Evolutionary conservation across 1,284 basidiomycete species (phyloP), one percentile per base, ranked within the genome.

Genomic region (Cutaneotrichosporon cyanovorans): DNA sequence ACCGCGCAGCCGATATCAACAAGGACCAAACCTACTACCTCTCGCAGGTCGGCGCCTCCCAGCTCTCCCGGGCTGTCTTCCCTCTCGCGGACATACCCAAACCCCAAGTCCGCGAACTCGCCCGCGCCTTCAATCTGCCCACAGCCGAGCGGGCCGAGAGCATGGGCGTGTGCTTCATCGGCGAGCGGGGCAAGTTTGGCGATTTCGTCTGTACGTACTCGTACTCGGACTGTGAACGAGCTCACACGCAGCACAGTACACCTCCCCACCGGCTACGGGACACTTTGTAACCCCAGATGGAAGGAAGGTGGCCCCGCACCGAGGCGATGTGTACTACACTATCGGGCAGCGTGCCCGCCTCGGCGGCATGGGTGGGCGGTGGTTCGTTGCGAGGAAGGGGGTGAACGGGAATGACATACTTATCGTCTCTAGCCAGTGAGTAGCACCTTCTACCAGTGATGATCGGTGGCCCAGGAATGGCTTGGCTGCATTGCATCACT

Each of bases 11-110:
- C n/a, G 87, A 92, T 60, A 57, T 58, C 39, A 71, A 66, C 7
- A 97, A 97, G 69, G 93, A 97, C 69, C 92, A 98, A 69, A 85
- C 88, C 0, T 97, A 93, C 65, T 98, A 91, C 66, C 78, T 98
- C 1, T 85, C 89, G 1, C 82, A 84, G 1, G 80, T 91, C 23
- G 73, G 80, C 0, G 80, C 88, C 62, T 46, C 59, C 0, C 77
- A 82, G 46, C 77, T 93, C 43, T 36, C 16, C 0, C 75, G 84
- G 55, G 77, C 88, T 0, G 66, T 92, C 2, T 93, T 97, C 52
- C 90, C 90, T 0, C 73, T 95, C 1, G 83, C 80, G 1, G 64
- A 76, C 12, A 65, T 85, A 5, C 75, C 69, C 3, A 95, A 95
- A 68, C 48, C 56, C 3, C 73, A 84, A 52, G 87, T 96, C 0